Conservation (phyloP, 2,329 filamentous ascomycete genomes). For the Cytospora mali region DNA sequence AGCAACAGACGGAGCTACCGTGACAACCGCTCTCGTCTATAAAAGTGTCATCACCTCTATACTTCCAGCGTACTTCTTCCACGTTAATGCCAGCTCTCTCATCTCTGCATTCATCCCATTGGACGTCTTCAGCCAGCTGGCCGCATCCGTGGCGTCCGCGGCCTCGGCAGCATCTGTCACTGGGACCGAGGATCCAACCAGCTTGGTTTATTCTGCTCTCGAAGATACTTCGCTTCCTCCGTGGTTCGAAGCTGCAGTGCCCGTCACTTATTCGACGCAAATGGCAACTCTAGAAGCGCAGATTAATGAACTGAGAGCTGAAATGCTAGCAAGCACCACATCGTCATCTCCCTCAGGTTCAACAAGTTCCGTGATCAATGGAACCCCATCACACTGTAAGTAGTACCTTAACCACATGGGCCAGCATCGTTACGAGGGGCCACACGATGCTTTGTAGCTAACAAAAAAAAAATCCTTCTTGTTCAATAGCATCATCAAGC, state of each 20-base stretch:
- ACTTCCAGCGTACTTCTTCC: background rate
- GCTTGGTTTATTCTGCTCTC: slow-evolving; percentile 10
- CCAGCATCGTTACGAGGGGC: background rate
- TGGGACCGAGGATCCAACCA: background rate
- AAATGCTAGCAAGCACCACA: background rate
- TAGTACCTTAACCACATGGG: background rate
- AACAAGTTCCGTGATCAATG: background rate
- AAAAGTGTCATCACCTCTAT: background rate
- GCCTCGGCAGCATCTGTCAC: slow-evolving; percentile 7
- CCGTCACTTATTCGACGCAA: background rate
- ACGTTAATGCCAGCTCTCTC: background rate
- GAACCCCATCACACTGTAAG: background rate
- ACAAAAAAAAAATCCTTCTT: background rate
- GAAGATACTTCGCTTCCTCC: background rate
- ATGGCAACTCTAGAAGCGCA: background rate
- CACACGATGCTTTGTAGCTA: background rate
- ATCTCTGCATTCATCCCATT: slow-evolving; percentile 1
- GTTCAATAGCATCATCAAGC: background rate
- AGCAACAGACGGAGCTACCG: background rate
- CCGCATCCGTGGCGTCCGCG: slow-evolving; percentile 1
- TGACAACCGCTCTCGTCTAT: background rate
- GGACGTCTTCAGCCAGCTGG: background rate
- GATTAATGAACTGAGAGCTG: background rate
- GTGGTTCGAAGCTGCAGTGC: slow-evolving; percentile 19
- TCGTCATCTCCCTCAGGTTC: too few relatives aligned